Conservation (phyloP, 257 asterid genomes). For the Fraxinus excelsior region DNA sequence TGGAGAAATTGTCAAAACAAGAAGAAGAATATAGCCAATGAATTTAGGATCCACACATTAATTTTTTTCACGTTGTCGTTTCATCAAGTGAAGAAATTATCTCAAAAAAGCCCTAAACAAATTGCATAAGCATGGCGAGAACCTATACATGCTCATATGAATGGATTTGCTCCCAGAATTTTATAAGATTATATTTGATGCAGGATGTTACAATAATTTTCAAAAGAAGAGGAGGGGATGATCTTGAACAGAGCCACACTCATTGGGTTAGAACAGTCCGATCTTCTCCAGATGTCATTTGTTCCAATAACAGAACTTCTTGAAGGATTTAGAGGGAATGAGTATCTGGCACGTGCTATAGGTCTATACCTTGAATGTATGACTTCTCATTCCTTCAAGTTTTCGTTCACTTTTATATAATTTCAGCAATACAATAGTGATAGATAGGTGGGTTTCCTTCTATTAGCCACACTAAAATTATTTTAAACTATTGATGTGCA, state of each 20-base stretch:
- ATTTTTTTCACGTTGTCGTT: background rate
- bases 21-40: background rate
- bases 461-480: slow-evolving; percentile 12
- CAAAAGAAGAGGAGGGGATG: slow-evolving; percentile 92
- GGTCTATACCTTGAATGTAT: slow-evolving; percentile 75
- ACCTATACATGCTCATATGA: background rate
- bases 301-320: slow-evolving; percentile 66
- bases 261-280: slow-evolving; percentile 71
- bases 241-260: slow-evolving; percentile 77
- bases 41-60: background rate
- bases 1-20: background rate
- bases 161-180: background rate
- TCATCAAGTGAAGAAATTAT: background rate
- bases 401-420: background rate
- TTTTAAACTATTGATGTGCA: slow-evolving; percentile 37
- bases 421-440: background rate
- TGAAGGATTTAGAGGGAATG: slow-evolving; percentile 69
- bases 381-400: slow-evolving; percentile 25
- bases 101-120: background rate
- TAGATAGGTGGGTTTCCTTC: background rate
- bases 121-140: background rate
- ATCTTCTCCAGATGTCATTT: slow-evolving; percentile 82
- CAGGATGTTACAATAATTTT: slow-evolving; percentile 86
- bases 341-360: slow-evolving; percentile 72
- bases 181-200: slow-evolving; percentile 27